Conservation (phyloP, 352 stramenopile genomes). For the Pythium angustatum region DNA sequence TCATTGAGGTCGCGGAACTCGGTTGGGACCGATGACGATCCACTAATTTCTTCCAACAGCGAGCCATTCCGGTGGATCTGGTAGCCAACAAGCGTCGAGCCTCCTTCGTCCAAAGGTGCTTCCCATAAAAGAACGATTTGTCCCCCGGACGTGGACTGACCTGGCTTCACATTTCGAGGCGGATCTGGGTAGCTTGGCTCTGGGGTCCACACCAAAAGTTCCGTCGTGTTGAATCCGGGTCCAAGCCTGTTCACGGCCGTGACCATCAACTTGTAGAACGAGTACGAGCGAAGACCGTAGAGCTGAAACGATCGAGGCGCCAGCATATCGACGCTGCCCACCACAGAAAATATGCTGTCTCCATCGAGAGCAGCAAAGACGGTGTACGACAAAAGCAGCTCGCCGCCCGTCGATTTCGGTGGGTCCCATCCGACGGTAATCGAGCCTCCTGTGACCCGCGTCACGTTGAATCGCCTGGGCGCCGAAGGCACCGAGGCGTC, state of each 20-base stretch:
- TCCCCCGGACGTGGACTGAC: slow-evolving; percentile 39
- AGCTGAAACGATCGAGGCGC: slow-evolving; percentile 23
- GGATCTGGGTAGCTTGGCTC: slow-evolving; percentile 31
- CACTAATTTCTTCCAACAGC: slow-evolving; percentile 13
- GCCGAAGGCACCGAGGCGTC: slow-evolving; percentile 41
- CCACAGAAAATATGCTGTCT: slow-evolving; percentile 9
- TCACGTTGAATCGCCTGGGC: slow-evolving; percentile 36
- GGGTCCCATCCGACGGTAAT: slow-evolving; percentile 47
- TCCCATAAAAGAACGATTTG: slow-evolving; percentile 44
- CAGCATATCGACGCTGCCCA: slow-evolving; percentile 19
- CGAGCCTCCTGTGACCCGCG: slow-evolving; percentile 32
- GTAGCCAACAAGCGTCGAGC: slow-evolving; percentile 41
- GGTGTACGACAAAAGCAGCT: slow-evolving; percentile 35
- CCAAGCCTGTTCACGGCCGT: slow-evolving; percentile 43
- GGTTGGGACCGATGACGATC: not conserved
- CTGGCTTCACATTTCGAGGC: slow-evolving; percentile 38
- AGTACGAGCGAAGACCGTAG: slow-evolving; percentile 32
- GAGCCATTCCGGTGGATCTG: slow-evolving; percentile 39
- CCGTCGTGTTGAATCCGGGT: slow-evolving; percentile 36
- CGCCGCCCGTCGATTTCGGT: slow-evolving; percentile 41
- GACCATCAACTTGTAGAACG: slow-evolving; percentile 39
- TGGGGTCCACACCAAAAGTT: slow-evolving; percentile 35
- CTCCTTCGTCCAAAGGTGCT: slow-evolving; percentile 39
- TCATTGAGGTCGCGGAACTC: slow-evolving; percentile 35
- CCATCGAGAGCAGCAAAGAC: slow-evolving; percentile 26